These are phyloP conservation scores for Trypanosoma cruzi DNA, from an alignment of 208 protist genomes.

Conservation along the genomic window DNA sequence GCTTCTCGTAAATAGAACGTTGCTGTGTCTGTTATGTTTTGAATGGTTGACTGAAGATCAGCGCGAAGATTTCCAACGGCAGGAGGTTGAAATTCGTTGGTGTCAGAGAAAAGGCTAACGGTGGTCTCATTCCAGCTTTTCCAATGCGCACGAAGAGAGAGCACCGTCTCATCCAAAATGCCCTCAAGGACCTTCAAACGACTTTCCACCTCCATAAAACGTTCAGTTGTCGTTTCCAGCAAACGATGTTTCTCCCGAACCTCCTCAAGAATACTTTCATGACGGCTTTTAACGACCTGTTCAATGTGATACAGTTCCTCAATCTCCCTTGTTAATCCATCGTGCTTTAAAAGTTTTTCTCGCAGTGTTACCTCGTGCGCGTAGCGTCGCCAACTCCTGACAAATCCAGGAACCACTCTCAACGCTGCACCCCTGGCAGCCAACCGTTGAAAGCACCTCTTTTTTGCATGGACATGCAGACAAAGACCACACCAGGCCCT, in stretches of 20 bases:
- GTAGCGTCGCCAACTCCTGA: slow-evolving; percentile 74
- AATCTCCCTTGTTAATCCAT: slow-evolving; percentile 56
- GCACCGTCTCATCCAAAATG: slow-evolving; percentile 56
- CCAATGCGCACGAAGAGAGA: slow-evolving; percentile 73
- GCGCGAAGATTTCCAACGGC: slow-evolving; percentile 33
- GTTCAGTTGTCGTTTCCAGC: slow-evolving; percentile 42
- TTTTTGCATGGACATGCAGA: slow-evolving; percentile 49
- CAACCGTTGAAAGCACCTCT: slow-evolving; percentile 59
- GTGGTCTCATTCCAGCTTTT: slow-evolving; percentile 60
- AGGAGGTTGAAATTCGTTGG: slow-evolving; percentile 35
- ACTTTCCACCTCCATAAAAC: slow-evolving; percentile 43
- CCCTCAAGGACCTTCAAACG: slow-evolving; percentile 48
- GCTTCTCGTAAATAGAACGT: slow-evolving; percentile 54
- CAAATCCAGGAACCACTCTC: slow-evolving; percentile 46
- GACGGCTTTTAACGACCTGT: slow-evolving; percentile 58
- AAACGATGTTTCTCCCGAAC: slow-evolving; percentile 72
- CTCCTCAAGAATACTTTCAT: slow-evolving; percentile 69
- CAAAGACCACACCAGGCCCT: slow-evolving; percentile 75
- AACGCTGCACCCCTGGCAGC: slow-evolving; percentile 45
- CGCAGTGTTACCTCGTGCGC: slow-evolving; percentile 69
- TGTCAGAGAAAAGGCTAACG: slow-evolving; percentile 64
- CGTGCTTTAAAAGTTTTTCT: slow-evolving; percentile 57
- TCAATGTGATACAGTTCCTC: slow-evolving; percentile 66
- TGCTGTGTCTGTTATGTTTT: slow-evolving; percentile 90
- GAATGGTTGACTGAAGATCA: slow-evolving; percentile 33